Conservation (phyloP, 768 basidiomycete species). For the Pleurotus tuber-regium region DNA sequence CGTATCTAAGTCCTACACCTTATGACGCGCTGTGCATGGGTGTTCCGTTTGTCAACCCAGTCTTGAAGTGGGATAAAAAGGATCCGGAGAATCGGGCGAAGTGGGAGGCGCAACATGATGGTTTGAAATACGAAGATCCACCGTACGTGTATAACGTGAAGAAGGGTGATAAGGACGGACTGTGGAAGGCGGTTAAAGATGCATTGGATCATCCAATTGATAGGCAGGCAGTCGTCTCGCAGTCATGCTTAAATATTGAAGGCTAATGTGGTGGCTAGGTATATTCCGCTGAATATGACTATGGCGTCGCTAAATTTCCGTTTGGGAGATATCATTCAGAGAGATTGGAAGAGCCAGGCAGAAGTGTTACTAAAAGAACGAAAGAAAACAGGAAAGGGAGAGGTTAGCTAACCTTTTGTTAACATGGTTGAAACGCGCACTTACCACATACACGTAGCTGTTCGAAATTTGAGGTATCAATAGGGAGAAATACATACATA, state of each 20-base stretch:
- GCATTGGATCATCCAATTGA: constrained; percentile 27
- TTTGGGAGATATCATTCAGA: constrained; percentile 23
- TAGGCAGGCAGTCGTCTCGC: too few relatives aligned
- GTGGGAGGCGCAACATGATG: constrained; percentile 31
- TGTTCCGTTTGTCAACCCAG: constrained; percentile 37
- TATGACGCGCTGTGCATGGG: constrained; percentile 35
- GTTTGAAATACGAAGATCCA: constrained; percentile 23
- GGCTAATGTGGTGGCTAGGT: too few relatives aligned
- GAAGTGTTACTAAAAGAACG: constrained; percentile 1
- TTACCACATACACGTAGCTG: background rate
- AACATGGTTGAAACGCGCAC: background rate
- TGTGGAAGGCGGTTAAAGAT: constrained; percentile 24
- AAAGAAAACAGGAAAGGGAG: background rate
- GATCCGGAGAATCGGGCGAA: constrained; percentile 22
- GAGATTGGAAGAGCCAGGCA: constrained; percentile 28
- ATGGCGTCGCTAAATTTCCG: constrained; percentile 23
- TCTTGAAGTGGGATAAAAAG: constrained; percentile 24
- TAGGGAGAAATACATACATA: background rate
- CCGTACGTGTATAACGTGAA: constrained; percentile 35
- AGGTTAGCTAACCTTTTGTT: background rate
- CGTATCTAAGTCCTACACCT: constrained; percentile 19
- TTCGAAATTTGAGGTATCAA: background rate
- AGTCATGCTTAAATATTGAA: too few relatives aligned
- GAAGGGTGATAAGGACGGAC: constrained; percentile 23
- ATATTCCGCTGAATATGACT: constrained; percentile 30